Evolutionary conservation across 176 grass and related monocot genomes (phyloP).

Genomic region (Cenchrus americanus): DNA sequence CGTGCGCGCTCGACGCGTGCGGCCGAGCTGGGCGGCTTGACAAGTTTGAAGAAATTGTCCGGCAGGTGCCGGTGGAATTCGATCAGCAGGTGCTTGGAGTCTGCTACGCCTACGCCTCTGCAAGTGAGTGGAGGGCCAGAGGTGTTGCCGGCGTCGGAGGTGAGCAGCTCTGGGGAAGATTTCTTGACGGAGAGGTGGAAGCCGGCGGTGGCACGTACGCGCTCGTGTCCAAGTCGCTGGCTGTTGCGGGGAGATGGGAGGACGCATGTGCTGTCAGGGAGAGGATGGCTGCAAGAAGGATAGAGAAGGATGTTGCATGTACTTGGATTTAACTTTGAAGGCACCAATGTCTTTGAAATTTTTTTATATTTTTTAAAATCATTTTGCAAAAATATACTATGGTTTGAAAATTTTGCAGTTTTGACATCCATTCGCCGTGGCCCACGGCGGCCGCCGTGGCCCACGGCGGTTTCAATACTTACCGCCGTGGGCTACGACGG

Average conservation of each 20-base stretch:
- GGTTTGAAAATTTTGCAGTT: no score
- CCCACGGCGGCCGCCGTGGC: no score
- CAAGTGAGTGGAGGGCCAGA: not conserved
- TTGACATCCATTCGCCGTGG: no score
- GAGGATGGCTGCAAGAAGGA: slow-evolving; percentile 34
- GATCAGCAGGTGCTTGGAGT: slow-evolving; percentile 43
- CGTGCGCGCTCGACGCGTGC: slow-evolving; percentile 61
- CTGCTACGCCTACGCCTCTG: not conserved
- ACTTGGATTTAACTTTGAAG: slow-evolving; percentile 36
- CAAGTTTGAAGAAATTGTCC: slow-evolving; percentile 20
- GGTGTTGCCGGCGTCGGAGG: not conserved
- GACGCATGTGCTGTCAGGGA: slow-evolving; percentile 47
- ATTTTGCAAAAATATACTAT: no score
- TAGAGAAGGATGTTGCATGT: slow-evolving; percentile 37
- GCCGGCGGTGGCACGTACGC: slow-evolving; percentile 46
- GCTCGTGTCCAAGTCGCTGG: slow-evolving; percentile 50
- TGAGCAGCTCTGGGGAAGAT: slow-evolving; percentile 27
- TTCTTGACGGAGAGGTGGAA: slow-evolving; percentile 32
- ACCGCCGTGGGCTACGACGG: no score
- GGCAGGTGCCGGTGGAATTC: slow-evolving; percentile 24
- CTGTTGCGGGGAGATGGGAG: slow-evolving; percentile 55
- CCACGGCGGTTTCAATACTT: no score
- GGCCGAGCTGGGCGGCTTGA: slow-evolving; percentile 44
- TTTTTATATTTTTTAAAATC: no score
- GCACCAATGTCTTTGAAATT: not conserved